Conservation (phyloP, 1,284 basidiomycete species). For the Retiboletus flavoniger region DNA sequence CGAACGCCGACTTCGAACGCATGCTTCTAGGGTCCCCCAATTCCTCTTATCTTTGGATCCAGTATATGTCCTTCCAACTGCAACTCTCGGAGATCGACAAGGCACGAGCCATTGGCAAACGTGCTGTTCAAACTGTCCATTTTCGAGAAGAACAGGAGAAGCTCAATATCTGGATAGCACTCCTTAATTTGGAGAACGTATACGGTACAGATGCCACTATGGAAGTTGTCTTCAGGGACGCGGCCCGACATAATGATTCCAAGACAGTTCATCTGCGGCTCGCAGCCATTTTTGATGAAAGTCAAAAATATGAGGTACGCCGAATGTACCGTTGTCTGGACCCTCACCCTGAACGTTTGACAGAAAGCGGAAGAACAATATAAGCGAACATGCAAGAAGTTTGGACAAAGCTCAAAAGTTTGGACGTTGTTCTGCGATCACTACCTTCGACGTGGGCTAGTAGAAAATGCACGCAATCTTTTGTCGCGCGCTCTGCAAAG, state of each 20-base stretch:
- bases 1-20: conserved; percentile 93
- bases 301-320: conserved; percentile 76
- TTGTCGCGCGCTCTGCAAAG: conserved; percentile 89
- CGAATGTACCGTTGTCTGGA: neutral
- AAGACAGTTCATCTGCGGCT: conserved; percentile 87
- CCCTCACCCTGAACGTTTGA: conserved; percentile 7
- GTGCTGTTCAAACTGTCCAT: conserved; percentile 86
- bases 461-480: conserved; percentile 82
- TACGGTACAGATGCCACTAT: conserved; percentile 86
- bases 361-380: conserved; percentile 88
- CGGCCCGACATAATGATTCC: conserved; percentile 86
- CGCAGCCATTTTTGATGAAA: conserved; percentile 81
- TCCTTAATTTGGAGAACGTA: conserved; percentile 93
- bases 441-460: conserved; percentile 67
- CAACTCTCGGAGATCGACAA: conserved; percentile 95
- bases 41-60: conserved; percentile 98
- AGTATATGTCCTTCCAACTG: conserved; percentile 98
- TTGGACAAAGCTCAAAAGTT: conserved; percentile 85
- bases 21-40: conserved; percentile 94
- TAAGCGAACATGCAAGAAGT: conserved; percentile 87
- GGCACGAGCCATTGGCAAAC: conserved; percentile 83
- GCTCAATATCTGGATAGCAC: conserved; percentile 96
- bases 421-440: conserved; percentile 90
- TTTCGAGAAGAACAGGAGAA: conserved; percentile 97
- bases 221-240: conserved; percentile 86